Evolutionary conservation across 2,329 filamentous ascomycete species (phyloP).

Genomic region (Bipolaris sorokiniana): DNA sequence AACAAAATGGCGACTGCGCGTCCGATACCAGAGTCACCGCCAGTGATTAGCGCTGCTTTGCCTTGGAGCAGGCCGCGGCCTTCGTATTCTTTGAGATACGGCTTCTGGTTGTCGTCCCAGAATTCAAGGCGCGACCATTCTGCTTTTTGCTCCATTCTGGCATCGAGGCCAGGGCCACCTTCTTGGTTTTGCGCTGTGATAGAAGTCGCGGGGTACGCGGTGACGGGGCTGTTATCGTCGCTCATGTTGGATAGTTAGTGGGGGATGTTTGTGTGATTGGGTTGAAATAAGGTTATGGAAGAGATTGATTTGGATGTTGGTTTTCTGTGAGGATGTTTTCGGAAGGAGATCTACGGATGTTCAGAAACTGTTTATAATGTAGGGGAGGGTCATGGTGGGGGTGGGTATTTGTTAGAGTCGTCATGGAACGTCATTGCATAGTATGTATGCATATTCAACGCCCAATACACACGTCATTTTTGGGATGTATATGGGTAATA

Average conservation of each 20-base stretch:
- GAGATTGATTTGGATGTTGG: not conserved
- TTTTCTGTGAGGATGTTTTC: not conserved
- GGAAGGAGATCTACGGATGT: not conserved
- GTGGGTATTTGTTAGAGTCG: constrained; percentile 11
- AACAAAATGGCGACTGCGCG: constrained; percentile 75
- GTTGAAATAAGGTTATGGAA: not conserved
- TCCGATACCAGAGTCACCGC: constrained; percentile 79
- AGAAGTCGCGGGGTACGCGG: constrained; percentile 26
- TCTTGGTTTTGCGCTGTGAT: constrained; percentile 25
- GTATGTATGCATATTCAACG: not conserved
- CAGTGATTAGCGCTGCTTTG: constrained; percentile 67
- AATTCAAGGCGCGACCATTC: constrained; percentile 30
- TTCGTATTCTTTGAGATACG: constrained; percentile 32
- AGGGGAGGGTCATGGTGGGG: constrained; percentile 8
- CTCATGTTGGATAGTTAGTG: constrained; percentile 13
- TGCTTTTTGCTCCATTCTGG: constrained; percentile 23
- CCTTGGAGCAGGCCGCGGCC: constrained; percentile 31
- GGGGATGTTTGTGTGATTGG: not conserved
- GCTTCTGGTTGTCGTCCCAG: constrained; percentile 30
- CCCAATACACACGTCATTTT: constrained; percentile 11
- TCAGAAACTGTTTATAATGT: constrained; percentile 3
- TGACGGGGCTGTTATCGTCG: constrained; percentile 22
- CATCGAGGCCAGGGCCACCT: constrained; percentile 27
- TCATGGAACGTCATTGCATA: constrained; percentile 16
- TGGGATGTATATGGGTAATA: not conserved